Evolutionary conservation across 1,284 basidiomycete genomes (phyloP).

Genomic region (Heterobasidion parviporum): DNA sequence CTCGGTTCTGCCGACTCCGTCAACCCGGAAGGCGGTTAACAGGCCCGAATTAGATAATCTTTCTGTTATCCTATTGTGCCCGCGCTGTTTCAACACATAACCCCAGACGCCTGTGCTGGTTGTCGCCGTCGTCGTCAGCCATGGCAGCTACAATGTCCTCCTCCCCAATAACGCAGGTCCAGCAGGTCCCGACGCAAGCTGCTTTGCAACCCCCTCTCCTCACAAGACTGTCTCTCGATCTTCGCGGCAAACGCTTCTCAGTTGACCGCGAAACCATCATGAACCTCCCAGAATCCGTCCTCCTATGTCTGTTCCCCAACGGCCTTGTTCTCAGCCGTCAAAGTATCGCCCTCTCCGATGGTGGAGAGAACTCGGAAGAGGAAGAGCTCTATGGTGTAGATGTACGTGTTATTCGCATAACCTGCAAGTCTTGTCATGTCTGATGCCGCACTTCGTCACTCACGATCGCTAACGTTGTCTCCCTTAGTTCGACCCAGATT

Average conservation of each 20-base stretch:
- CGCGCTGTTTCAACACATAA: too few relatives aligned
- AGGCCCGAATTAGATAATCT: too few relatives aligned
- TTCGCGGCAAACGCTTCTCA: slow-evolving; percentile 86
- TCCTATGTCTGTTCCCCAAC: slow-evolving; percentile 96
- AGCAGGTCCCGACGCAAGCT: slow-evolving; percentile 62
- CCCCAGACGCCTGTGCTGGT: not conserved
- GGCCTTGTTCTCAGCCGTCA: slow-evolving; percentile 91
- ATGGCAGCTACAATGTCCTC: slow-evolving; percentile 47
- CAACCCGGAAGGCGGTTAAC: too few relatives aligned
- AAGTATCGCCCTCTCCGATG: slow-evolving; percentile 65
- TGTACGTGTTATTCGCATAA: slow-evolving; percentile 46
- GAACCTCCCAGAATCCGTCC: slow-evolving; percentile 95
- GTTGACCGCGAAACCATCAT: slow-evolving; percentile 98
- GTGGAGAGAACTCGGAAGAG: slow-evolving; percentile 76
- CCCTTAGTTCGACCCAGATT: slow-evolving; percentile 89
- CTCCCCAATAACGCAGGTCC: slow-evolving; percentile 84
- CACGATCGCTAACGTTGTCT: slow-evolving; percentile 7
- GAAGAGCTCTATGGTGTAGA: slow-evolving; percentile 95
- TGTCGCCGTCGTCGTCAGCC: slow-evolving; percentile 2
- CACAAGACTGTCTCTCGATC: slow-evolving; percentile 83
- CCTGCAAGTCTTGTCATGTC: not conserved
- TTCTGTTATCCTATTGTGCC: too few relatives aligned
- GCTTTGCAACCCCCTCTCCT: slow-evolving; percentile 78
- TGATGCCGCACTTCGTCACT: not conserved
- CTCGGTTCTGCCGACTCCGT: too few relatives aligned